A percentile compares a stretch with the other conserved stretches of the same genome.
phyloP scores from a whole-genome alignment of 2,329 filamentous ascomycete genomes.

The Cyanodermella asteris region DNA sequence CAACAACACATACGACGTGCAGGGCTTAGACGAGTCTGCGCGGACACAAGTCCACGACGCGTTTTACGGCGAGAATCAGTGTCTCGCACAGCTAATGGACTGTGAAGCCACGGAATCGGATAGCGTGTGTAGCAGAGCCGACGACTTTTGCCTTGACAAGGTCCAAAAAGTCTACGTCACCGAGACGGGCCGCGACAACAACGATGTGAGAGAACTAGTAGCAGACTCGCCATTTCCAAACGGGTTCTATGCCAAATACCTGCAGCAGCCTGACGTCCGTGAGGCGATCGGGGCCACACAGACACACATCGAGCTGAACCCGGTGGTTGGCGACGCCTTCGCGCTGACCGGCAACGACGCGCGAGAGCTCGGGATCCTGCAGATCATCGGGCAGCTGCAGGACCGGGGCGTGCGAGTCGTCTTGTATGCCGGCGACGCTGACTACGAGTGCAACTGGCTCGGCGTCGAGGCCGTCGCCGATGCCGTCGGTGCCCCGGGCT shows the following conservation, averaged over 20 bases:
- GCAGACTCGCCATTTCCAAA: conserved; percentile 31
- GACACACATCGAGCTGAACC: conserved; percentile 30
- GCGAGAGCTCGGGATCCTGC: conserved; percentile 19
- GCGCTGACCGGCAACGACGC: conserved; percentile 24
- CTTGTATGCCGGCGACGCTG: conserved; percentile 35
- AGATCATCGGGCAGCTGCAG: conserved; percentile 29
- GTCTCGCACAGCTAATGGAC: conserved; percentile 29
- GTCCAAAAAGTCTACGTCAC: conserved; percentile 24
- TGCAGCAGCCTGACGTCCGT: conserved; percentile 36
- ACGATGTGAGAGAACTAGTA: conserved; percentile 31
- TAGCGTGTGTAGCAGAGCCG: conserved; percentile 23
- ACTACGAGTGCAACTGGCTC: conserved; percentile 31
- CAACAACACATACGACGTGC: not conserved
- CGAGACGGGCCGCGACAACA: conserved; percentile 27
- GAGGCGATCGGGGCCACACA: conserved; percentile 35
- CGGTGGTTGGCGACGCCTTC: conserved; percentile 26
- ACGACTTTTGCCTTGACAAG: conserved; percentile 21
- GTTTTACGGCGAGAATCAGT: conserved; percentile 30
- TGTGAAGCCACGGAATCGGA: conserved; percentile 26
- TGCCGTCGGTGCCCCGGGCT: conserved; percentile 19
- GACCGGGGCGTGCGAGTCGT: conserved; percentile 35
- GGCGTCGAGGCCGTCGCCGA: conserved; percentile 26
- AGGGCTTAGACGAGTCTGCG: not conserved
- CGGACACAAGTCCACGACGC: conserved; percentile 23
- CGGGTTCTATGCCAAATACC: conserved; percentile 30